Base-by-base conservation (phyloP, 202 grass and related monocot species). In the Schoenoplectus tabernaemontani region DNA sequence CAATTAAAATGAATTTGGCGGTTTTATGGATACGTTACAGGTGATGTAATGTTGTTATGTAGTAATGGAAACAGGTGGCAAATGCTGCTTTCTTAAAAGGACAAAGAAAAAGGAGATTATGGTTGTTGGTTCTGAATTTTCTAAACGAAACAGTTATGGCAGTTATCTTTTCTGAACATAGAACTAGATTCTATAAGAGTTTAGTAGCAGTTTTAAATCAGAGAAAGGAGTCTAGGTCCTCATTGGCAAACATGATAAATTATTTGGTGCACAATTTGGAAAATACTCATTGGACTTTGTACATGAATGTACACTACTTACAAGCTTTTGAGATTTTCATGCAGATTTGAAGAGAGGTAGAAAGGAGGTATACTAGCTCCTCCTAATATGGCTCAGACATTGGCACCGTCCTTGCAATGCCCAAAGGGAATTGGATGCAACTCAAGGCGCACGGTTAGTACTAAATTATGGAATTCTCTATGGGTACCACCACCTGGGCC, bases 341-440 rank as follows among this genome's bases (percentile, higher is more conserved):
- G 62, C 11, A 34, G 73, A 85, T 82, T 73, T 13, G 17, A 19
- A 64, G 28, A 89, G 77, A 83, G 66, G 59, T 83, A n/a, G 33
- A 65, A 63, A 66, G 63, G 79, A 48, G 0, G 47, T 26, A 48
- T 13, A 9, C 15, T 33, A 17, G 53, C 11, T 30, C 23, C 57
- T 62, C 50, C 57, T 20, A 50, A 36, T 59, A 99, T 99, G 92
- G 92, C 92, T 48, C 92, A 96, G 78, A 93, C 87, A 67, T 79
- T 96, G 83, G 87, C 96, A 48, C 90, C 92, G 43, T 83, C 92
- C 71, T 92, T 93, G 87, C 90, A 93, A 78, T 93, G 88, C 81
- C 87, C 88, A 78, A 82, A 89, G 83, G 90, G 84, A n/a, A 82
- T 59, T 64, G 64, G 64, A 36, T 84, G 84, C 78, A 87, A 70